Percentiles rank a stretch among this genome's conserved stretches.
These are phyloP conservation scores for Phialophora tarda DNA, from an alignment of 2,329 filamentous ascomycete species.

Conservation along the genomic window DNA sequence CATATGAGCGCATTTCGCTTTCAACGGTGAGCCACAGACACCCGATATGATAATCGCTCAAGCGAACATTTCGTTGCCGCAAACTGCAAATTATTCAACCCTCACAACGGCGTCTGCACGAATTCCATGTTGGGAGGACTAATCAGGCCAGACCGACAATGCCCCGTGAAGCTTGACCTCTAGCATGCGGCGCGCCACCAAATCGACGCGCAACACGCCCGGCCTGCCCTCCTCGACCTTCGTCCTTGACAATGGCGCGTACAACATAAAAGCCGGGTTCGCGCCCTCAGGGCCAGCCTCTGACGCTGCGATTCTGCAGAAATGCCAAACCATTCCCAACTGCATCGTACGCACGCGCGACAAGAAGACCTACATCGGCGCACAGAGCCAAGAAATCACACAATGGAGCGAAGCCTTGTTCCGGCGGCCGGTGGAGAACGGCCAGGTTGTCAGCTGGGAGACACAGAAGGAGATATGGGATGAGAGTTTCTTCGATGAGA, in stretches of 20 bases:
- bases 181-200: constrained; percentile 46
- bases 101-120: not conserved
- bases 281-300: constrained; percentile 54
- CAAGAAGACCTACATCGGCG: constrained; percentile 77
- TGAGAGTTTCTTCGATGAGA: constrained; percentile 76
- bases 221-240: constrained; percentile 70
- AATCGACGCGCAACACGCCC: constrained; percentile 58
- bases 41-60: not conserved
- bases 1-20: not conserved
- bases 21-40: not conserved
- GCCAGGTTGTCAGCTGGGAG: constrained; percentile 96
- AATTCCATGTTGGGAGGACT: not conserved
- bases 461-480: constrained; percentile 96
- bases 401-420: constrained; percentile 91
- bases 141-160: not conserved
- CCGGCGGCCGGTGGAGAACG: constrained; percentile 88
- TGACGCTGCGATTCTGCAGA: constrained; percentile 48
- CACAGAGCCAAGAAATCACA: constrained; percentile 76
- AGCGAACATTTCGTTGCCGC: not conserved
- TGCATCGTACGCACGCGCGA: constrained; percentile 84
- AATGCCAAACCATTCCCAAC: constrained; percentile 79
- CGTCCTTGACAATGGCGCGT: constrained; percentile 90
- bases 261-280: constrained; percentile 89
- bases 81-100: not conserved
- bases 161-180: not conserved